Conservation (phyloP, 2,329 filamentous ascomycete species). For the Didymella lethalis region DNA sequence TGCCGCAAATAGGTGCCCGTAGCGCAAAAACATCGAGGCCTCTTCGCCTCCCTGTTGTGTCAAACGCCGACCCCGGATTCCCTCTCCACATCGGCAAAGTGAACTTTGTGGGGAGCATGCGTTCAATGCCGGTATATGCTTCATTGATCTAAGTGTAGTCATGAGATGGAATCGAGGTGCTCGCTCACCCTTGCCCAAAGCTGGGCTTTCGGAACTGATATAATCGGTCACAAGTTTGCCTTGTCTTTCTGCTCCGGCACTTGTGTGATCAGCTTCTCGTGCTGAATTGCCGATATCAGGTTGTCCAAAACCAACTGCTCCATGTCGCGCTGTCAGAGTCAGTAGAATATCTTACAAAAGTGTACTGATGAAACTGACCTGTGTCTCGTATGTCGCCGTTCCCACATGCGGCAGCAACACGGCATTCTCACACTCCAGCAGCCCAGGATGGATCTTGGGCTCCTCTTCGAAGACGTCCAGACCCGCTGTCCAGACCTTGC, state of each 20-base stretch:
- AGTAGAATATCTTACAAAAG: conserved; percentile 4
- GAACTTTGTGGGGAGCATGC: conserved; percentile 5
- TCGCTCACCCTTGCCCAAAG: not conserved
- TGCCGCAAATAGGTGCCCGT: conserved; percentile 9
- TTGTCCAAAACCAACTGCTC: conserved; percentile 67
- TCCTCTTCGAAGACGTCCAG: conserved; percentile 68
- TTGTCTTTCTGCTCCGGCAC: conserved; percentile 64
- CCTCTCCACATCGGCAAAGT: conserved; percentile 9
- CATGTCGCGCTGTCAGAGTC: conserved; percentile 59
- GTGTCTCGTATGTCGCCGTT: conserved; percentile 67
- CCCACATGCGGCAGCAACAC: conserved; percentile 68
- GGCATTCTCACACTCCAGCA: conserved; percentile 59
- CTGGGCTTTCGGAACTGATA: not conserved
- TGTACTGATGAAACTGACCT: conserved; percentile 46
- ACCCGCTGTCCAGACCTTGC: conserved; percentile 63
- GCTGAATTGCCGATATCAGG: conserved; percentile 63
- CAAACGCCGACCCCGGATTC: conserved; percentile 37
- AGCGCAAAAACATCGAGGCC: not conserved
- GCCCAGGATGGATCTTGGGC: conserved; percentile 61
- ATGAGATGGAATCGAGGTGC: not conserved
- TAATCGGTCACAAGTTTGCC: conserved; percentile 36
- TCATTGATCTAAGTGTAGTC: conserved; percentile 18
- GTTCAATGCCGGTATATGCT: conserved; percentile 1
- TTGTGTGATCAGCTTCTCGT: conserved; percentile 65
- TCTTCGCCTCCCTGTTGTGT: conserved; percentile 11